Percentiles rank a stretch among this genome's conserved stretches.
Evolutionary conservation across 768 basidiomycete genomes (phyloP).

Genomic region (Lentinula sp.): DNA sequence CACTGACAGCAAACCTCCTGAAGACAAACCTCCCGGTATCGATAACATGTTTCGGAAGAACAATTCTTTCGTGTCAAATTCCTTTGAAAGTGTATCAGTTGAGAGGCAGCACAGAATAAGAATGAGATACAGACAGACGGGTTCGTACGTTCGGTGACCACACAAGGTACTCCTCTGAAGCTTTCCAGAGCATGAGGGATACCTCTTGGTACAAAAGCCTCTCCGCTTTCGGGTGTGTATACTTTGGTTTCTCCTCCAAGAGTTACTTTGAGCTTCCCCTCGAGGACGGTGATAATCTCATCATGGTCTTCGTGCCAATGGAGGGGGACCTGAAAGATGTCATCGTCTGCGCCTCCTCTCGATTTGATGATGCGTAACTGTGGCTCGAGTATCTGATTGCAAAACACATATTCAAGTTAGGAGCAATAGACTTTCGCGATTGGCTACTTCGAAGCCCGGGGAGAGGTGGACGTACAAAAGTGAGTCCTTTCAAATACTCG

Average conservation of each 20-base stretch:
- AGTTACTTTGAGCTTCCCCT: slow-evolving; percentile 22
- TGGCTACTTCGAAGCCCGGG: too few relatives aligned
- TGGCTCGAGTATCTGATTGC: not conserved
- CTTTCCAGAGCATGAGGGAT: slow-evolving; percentile 19
- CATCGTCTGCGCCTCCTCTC: slow-evolving; percentile 17
- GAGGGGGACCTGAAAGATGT: slow-evolving; percentile 20
- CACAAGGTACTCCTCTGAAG: slow-evolving; percentile 20
- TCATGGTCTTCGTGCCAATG: slow-evolving; percentile 30
- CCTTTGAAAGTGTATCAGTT: not conserved
- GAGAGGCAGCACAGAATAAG: not conserved
- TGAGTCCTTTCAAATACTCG: not conserved
- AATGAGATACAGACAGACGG: not conserved
- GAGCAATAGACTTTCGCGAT: not conserved
- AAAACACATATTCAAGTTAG: not conserved
- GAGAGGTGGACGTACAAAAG: not conserved
- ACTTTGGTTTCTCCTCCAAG: slow-evolving; percentile 14
- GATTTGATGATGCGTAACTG: slow-evolving; percentile 13
- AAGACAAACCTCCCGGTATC: not conserved
- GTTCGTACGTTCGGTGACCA: slow-evolving; percentile 3
- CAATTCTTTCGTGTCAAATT: not conserved
- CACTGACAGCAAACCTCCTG: slow-evolving; percentile 2
- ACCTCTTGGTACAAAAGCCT: slow-evolving; percentile 22
- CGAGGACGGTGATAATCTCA: slow-evolving; percentile 22
- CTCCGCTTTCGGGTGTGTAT: slow-evolving; percentile 25
- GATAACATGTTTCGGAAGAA: slow-evolving; percentile 1